Evolutionary conservation across 1,284 basidiomycete species (phyloP).

Genomic region (Sporisorium exsertum): DNA sequence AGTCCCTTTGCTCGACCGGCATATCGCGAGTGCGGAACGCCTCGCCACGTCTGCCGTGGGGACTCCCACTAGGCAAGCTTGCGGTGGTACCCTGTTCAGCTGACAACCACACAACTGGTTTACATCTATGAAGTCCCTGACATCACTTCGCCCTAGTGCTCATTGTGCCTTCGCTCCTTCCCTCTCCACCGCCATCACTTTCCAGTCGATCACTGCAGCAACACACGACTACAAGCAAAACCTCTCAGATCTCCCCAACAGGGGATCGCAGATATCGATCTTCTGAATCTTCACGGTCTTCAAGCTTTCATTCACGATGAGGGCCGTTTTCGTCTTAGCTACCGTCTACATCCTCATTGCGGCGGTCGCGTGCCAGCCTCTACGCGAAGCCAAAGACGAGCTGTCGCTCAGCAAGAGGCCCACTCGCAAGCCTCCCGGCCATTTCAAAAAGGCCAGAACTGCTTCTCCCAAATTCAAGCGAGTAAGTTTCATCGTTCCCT

Average conservation of each 20-base stretch:
- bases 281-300: neutral
- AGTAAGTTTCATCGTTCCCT: constrained; percentile 8
- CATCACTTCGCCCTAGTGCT: neutral
- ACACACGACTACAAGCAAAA: neutral
- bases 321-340: constrained; percentile 9
- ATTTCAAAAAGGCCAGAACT: neutral
- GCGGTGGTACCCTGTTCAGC: neutral
- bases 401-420: constrained; percentile 20
- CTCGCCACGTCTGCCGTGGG: too few relatives aligned
- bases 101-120: neutral
- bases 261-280: constrained; percentile 5
- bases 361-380: constrained; percentile 28
- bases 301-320: constrained; percentile 10
- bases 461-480: constrained; percentile 18
- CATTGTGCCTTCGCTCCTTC: neutral
- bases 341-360: constrained; percentile 23
- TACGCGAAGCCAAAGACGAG: constrained; percentile 25
- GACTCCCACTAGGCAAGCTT: too few relatives aligned
- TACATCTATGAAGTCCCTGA: neutral
- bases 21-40: too few relatives aligned
- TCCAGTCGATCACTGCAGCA: neutral
- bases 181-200: neutral
- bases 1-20: too few relatives aligned
- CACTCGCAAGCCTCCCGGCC: constrained; percentile 5
- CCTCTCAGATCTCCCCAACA: neutral